These are phyloP conservation scores for Boletus barrowsii DNA, from an alignment of 768 basidiomycete species.

Conservation along the genomic window DNA sequence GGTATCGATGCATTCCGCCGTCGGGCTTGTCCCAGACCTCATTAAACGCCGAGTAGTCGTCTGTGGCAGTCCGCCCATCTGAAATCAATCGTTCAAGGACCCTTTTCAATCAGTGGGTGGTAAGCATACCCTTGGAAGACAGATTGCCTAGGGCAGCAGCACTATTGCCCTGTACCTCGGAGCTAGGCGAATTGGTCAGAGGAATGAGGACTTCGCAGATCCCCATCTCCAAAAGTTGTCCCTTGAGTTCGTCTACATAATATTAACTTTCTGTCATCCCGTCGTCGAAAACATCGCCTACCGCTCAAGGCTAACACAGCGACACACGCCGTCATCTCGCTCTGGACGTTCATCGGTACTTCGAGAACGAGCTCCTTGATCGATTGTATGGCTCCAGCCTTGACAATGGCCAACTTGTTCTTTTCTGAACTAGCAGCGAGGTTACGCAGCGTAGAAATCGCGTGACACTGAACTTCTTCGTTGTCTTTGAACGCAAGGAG, in stretches of 20 bases:
- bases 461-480: slow-evolving; percentile 99
- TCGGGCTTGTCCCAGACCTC: slow-evolving; percentile 98
- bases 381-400: slow-evolving; percentile 93
- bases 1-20: slow-evolving; percentile 93
- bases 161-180: slow-evolving; percentile 98
- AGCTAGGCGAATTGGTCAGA: slow-evolving; percentile 90
- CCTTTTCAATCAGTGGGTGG: background rate
- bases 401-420: slow-evolving; percentile 97
- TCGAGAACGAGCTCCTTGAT: slow-evolving; percentile 96
- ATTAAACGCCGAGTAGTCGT: slow-evolving; percentile 96
- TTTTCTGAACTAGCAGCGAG: slow-evolving; percentile 96
- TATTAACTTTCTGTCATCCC: slow-evolving; percentile 1
- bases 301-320: slow-evolving; percentile 95
- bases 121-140: slow-evolving; percentile 81
- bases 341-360: slow-evolving; percentile 95
- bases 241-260: slow-evolving; percentile 86
- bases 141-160: slow-evolving; percentile 97
- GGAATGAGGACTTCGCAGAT: slow-evolving; percentile 98
- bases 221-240: slow-evolving; percentile 95
- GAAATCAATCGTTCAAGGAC: background rate
- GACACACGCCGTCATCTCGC: slow-evolving; percentile 99
- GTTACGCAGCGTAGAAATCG: slow-evolving; percentile 95
- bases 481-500: slow-evolving; percentile 98
- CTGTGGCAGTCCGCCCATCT: slow-evolving; percentile 74
- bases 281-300: slow-evolving; percentile 36